Conservation (phyloP, 768 basidiomycete genomes). For the Pulveroboletus sp. region DNA sequence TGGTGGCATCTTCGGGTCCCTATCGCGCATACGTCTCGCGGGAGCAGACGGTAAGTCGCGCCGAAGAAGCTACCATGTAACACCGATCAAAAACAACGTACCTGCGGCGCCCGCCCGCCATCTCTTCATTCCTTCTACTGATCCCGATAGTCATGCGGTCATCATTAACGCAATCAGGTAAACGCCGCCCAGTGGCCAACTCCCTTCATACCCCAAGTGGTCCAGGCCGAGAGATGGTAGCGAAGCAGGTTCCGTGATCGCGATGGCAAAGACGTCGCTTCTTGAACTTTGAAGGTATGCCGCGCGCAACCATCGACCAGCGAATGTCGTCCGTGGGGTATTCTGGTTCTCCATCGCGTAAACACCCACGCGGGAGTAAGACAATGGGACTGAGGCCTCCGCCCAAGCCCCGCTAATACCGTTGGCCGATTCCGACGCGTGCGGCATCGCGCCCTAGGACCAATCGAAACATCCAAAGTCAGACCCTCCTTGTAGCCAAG, state of each 20-base stretch:
- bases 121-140: not conserved
- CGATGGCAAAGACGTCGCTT: not conserved
- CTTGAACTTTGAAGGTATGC: no score
- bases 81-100: not conserved
- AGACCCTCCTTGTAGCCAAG: no score
- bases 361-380: no score
- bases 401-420: not conserved
- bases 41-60: not conserved
- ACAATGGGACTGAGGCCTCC: no score
- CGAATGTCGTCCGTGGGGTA: no score
- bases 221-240: no score
- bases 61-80: not conserved
- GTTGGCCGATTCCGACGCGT: not conserved
- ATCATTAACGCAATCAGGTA: not conserved
- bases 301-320: no score
- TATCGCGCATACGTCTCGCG: not conserved
- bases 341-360: no score
- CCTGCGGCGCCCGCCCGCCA: not conserved
- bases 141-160: not conserved
- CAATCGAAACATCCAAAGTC: no score
- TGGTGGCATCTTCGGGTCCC: not conserved
- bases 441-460: not conserved
- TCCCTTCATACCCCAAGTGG: no score
- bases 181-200: not conserved
- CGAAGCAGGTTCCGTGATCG: not conserved